Conservation (phyloP, 2,329 filamentous ascomycete genomes). For the Leptographium flavum region DNA sequence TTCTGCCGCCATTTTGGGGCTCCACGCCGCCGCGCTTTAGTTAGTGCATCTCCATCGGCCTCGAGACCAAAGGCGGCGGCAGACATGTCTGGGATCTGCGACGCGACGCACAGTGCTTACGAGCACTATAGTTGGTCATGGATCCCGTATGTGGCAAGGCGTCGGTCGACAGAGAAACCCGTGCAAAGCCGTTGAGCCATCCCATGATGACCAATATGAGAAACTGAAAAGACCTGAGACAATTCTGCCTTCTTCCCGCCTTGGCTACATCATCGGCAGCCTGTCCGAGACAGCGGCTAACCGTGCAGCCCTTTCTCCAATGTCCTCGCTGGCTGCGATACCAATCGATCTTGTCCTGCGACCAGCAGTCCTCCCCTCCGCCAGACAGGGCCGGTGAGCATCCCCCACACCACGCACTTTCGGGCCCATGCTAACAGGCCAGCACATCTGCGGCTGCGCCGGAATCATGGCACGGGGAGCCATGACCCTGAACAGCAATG, state of each 20-base stretch:
- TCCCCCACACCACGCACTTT: background rate
- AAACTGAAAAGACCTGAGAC: constrained; percentile 72
- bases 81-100: too few species aligned
- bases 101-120: too few species aligned
- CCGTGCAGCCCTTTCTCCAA: too few species aligned
- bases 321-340: background rate
- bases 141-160: too few species aligned
- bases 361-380: background rate
- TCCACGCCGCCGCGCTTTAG: constrained; percentile 5
- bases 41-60: constrained; percentile 36
- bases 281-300: too few species aligned
- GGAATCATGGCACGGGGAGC: background rate
- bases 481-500: background rate
- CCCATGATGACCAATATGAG: constrained; percentile 32
- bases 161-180: constrained; percentile 4
- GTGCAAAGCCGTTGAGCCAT: constrained; percentile 35
- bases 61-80: constrained; percentile 48
- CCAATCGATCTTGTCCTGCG: background rate
- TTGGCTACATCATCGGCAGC: too few species aligned
- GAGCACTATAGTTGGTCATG: too few species aligned
- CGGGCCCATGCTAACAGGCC: background rate
- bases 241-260: background rate
- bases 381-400: background rate
- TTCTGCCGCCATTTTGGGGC: constrained; percentile 7
- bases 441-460: too few species aligned